Evolutionary conservation across 2,329 filamentous ascomycete genomes (phyloP).

Genomic region (Aspergillus viridinutans): DNA sequence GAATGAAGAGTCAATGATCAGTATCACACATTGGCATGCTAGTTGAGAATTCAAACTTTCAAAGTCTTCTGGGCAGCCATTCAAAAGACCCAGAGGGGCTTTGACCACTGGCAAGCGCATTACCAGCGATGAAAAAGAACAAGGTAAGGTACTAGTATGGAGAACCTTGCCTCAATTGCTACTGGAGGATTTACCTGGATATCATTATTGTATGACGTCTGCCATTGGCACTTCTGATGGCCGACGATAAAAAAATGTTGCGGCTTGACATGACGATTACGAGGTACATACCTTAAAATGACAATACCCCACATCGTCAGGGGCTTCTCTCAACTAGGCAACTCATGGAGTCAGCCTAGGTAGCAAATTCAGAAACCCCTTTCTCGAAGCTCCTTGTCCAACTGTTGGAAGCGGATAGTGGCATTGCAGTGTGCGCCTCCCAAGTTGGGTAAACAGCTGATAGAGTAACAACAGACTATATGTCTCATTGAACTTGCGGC

Average conservation of each 20-base stretch:
- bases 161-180: neutral
- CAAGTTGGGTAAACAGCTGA: neutral
- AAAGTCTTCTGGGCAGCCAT: neutral
- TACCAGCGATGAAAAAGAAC: neutral
- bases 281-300: neutral
- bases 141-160: too few relatives aligned
- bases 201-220: neutral
- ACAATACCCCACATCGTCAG: conserved; percentile 5
- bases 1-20: neutral
- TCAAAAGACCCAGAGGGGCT: neutral
- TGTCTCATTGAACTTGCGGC: neutral
- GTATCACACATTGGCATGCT: neutral
- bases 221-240: too few relatives aligned
- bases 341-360: neutral
- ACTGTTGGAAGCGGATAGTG: neutral
- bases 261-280: neutral
- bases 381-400: neutral
- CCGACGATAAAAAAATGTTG: neutral
- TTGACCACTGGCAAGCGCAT: too few relatives aligned
- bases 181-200: too few relatives aligned
- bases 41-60: neutral
- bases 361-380: neutral
- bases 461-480: neutral
- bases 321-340: neutral
- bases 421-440: neutral